Conservation (phyloP, 2,329 filamentous ascomycete genomes). For the Podosphaera aphanis region DNA sequence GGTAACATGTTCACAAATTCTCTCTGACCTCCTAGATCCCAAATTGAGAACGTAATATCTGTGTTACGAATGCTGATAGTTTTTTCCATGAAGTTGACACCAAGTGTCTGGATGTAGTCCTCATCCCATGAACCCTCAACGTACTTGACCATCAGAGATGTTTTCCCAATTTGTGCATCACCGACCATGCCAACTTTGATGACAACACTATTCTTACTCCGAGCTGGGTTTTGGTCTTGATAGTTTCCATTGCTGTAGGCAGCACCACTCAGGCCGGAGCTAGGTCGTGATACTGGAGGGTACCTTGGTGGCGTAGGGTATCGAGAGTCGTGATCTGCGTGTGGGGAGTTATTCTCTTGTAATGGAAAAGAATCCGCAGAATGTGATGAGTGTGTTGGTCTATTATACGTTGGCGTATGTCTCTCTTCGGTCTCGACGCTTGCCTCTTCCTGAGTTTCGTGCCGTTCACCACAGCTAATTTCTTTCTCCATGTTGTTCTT, state of each 20-base stretch:
- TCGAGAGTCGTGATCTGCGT: constrained; percentile 12
- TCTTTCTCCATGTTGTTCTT: constrained; percentile 27
- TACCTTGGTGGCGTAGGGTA: constrained; percentile 16
- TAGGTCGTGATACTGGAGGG: constrained; percentile 16
- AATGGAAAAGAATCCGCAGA: constrained; percentile 15
- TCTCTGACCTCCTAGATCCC: constrained; percentile 91
- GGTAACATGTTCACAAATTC: constrained; percentile 99
- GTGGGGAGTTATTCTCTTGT: constrained; percentile 12
- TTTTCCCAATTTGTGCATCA: constrained; percentile 97
- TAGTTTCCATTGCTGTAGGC: constrained; percentile 13
- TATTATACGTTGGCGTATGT: constrained; percentile 13
- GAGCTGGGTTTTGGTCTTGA: constrained; percentile 13
- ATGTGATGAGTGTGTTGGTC: constrained; percentile 15
- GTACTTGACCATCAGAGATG: constrained; percentile 97
- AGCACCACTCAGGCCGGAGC: constrained; percentile 14
- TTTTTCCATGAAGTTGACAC: constrained; percentile 99
- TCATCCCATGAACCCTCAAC: constrained; percentile 99
- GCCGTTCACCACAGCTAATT: constrained; percentile 17
- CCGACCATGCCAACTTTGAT: constrained; percentile 99
- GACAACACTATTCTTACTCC: constrained; percentile 47
- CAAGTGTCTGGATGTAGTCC: constrained; percentile 95
- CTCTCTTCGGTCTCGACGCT: constrained; percentile 14
- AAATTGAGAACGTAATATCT: constrained; percentile 98
- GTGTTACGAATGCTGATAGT: constrained; percentile 98
- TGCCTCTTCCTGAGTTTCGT: constrained; percentile 12